A percentile compares a stretch with the other conserved stretches of the same genome.
phyloP scores from a whole-genome alignment of 2,329 filamentous ascomycete species.

The Cladosporium colombiae region DNA sequence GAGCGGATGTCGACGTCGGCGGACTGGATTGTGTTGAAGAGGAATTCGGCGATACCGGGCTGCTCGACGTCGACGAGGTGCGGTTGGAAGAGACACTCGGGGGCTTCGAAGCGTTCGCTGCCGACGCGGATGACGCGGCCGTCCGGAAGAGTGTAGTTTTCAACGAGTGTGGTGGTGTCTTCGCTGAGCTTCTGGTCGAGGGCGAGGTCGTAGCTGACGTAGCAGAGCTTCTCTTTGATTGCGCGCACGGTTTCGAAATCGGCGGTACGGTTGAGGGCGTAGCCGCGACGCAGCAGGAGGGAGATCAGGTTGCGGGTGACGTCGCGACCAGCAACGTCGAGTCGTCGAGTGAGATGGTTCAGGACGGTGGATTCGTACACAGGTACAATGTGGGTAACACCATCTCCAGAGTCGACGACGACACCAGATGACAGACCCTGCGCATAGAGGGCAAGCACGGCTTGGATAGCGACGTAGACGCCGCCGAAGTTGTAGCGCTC shows the following conservation, averaged over 20 bases:
- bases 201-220: conserved; percentile 96
- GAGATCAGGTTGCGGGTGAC: conserved; percentile 98
- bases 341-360: conserved; percentile 89
- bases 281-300: conserved; percentile 87
- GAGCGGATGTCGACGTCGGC: conserved; percentile 94
- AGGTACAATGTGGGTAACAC: conserved; percentile 97
- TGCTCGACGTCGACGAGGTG: conserved; percentile 97
- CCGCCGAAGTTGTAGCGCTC: conserved; percentile 94
- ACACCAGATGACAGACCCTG: conserved; percentile 84
- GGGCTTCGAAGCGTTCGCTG: conserved; percentile 95
- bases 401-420: conserved; percentile 97
- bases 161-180: conserved; percentile 94
- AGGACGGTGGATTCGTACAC: conserved; percentile 98
- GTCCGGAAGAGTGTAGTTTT: conserved; percentile 96
- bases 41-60: conserved; percentile 91
- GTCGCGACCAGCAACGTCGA: conserved; percentile 94
- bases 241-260: conserved; percentile 99
- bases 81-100: conserved; percentile 97
- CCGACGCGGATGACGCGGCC: conserved; percentile 94
- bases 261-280: conserved; percentile 95
- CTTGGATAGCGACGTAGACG: conserved; percentile 97
- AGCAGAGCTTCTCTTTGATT: conserved; percentile 99
- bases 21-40: conserved; percentile 98
- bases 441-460: conserved; percentile 91
- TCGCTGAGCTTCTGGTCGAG: conserved; percentile 94